phyloP scores from a whole-genome alignment of 2,329 filamentous ascomycete species.

The Aspergillus sp. region DNA sequence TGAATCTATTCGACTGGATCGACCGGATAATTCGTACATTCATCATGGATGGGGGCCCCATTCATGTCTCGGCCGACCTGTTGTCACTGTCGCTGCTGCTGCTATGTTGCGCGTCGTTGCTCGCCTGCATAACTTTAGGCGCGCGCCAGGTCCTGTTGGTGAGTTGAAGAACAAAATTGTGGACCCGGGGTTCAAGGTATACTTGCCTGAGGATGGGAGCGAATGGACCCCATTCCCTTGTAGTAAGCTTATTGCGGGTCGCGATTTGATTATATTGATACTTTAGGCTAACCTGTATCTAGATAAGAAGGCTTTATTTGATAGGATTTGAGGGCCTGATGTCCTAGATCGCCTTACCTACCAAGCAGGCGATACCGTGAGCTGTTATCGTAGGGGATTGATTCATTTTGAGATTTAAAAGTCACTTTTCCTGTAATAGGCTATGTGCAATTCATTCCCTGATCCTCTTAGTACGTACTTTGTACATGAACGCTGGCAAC shows the following conservation, averaged over 20 bases:
- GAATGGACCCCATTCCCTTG: slow-evolving; percentile 6
- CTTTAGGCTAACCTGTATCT: neutral
- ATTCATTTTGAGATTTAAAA: too few species aligned
- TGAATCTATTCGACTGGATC: slow-evolving; percentile 2
- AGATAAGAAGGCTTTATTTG: slow-evolving; percentile 10
- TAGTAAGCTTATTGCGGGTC: slow-evolving; percentile 2
- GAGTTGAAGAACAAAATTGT: slow-evolving; percentile 3
- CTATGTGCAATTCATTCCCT: too few species aligned
- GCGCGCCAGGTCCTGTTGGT: slow-evolving; percentile 1
- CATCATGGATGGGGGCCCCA: slow-evolving; percentile 8
- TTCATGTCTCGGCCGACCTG: slow-evolving; percentile 3
- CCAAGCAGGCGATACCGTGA: too few species aligned
- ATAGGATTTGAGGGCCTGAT: neutral
- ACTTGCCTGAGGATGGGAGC: slow-evolving; percentile 5
- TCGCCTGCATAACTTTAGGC: neutral
- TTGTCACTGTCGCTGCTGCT: slow-evolving; percentile 3
- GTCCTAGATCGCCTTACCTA: too few species aligned
- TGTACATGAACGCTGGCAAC: too few species aligned
- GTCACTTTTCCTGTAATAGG: too few species aligned
- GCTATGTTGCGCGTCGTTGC: slow-evolving; percentile 1
- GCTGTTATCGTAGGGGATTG: too few species aligned
- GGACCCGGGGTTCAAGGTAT: slow-evolving; percentile 3
- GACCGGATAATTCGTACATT: slow-evolving; percentile 4
- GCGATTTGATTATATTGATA: neutral
- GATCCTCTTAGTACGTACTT: too few species aligned